phyloP scores from a whole-genome alignment of 768 basidiomycete species.

The Suillus discolor region DNA sequence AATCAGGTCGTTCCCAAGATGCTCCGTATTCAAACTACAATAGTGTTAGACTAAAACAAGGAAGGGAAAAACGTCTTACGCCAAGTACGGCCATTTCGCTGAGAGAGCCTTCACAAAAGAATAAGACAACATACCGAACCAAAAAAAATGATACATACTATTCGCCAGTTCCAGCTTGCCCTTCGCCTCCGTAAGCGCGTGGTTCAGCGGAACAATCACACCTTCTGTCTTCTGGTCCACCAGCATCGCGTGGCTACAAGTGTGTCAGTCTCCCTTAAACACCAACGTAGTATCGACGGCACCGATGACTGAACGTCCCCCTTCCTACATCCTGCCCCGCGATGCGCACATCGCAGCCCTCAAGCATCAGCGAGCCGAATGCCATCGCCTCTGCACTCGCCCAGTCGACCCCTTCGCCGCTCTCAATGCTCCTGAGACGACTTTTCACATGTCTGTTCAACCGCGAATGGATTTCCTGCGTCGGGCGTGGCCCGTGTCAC shows the following conservation, averaged over 20 bases:
- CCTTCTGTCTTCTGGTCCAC: conserved; percentile 85
- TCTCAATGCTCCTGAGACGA: conserved; percentile 68
- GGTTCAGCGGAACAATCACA: conserved; percentile 82
- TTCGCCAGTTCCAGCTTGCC: conserved; percentile 87
- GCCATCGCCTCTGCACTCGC: conserved; percentile 93
- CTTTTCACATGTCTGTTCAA: conserved; percentile 79
- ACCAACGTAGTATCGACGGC: conserved; percentile 4
- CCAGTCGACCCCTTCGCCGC: conserved; percentile 80
- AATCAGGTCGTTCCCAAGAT: conserved; percentile 83
- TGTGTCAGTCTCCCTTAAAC: background rate
- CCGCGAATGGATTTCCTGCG: conserved; percentile 77
- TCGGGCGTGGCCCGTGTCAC: background rate
- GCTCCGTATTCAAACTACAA: conserved; percentile 85
- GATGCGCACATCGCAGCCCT: conserved; percentile 83
- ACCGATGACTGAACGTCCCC: conserved; percentile 87
- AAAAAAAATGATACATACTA: conserved; percentile 50
- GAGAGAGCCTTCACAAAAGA: conserved; percentile 64
- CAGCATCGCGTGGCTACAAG: conserved; percentile 79
- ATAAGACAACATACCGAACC: background rate
- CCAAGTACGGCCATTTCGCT: conserved; percentile 91
- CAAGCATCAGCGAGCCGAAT: conserved; percentile 82
- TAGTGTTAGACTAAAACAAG: conserved; percentile 8
- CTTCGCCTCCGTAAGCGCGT: conserved; percentile 48
- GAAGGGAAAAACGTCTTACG: conserved; percentile 43
- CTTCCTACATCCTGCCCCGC: conserved; percentile 93